phyloP scores from a whole-genome alignment of 2,329 filamentous ascomycete genomes.

The Pseudopithomyces chartarum region DNA sequence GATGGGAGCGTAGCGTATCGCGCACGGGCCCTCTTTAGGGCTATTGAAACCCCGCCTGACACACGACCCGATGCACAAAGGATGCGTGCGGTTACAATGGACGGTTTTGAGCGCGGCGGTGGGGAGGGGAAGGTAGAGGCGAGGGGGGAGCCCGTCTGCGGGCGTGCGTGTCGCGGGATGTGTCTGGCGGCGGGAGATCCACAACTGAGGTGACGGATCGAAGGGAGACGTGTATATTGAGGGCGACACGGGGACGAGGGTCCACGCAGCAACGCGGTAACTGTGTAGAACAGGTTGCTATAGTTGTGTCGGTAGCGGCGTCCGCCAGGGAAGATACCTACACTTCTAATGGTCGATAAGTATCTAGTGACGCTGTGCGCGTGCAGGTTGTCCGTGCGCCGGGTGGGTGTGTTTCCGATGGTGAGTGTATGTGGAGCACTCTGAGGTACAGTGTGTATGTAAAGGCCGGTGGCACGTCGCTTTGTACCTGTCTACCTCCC shows the following conservation, averaged over 20 bases:
- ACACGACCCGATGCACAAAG: conserved; percentile 27
- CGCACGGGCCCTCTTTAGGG: too few species aligned
- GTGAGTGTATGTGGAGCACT: too few species aligned
- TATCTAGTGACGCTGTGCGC: not conserved
- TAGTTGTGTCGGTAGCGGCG: not conserved
- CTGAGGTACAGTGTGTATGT: conserved; percentile 10
- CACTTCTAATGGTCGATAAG: not conserved
- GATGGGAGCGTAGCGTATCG: too few species aligned
- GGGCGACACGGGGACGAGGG: too few species aligned
- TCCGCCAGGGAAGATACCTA: not conserved
- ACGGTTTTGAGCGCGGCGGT: too few species aligned
- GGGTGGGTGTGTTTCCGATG: conserved; percentile 12
- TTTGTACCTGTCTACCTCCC: conserved; percentile 1
- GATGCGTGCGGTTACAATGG: conserved; percentile 31
- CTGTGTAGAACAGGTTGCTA: not conserved
- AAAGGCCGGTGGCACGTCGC: conserved; percentile 1
- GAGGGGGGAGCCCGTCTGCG: conserved; percentile 13
- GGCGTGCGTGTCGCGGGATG: conserved; percentile 12
- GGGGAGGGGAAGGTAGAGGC: conserved; percentile 28
- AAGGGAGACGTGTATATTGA: too few species aligned
- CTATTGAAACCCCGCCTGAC: conserved; percentile 36
- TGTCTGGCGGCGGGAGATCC: conserved; percentile 6
- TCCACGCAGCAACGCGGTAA: too few species aligned
- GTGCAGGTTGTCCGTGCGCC: conserved; percentile 4
- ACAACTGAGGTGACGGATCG: not conserved